Evolutionary conservation across 1,284 basidiomycete genomes (phyloP).

Genomic region (Polyporus tsugae): DNA sequence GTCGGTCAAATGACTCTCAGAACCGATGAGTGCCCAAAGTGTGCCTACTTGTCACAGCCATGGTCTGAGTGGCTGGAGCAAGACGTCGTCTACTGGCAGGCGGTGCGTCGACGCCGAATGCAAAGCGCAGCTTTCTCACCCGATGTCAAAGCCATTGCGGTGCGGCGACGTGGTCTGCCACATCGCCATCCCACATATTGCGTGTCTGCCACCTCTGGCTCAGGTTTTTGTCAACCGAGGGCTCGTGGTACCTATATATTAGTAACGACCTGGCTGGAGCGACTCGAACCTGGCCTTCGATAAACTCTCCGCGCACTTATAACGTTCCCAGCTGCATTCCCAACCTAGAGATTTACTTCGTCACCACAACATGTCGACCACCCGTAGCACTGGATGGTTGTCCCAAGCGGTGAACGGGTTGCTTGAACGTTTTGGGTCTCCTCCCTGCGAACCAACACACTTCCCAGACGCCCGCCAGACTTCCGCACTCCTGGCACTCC

Average conservation of each 20-base stretch:
- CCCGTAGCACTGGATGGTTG: not conserved
- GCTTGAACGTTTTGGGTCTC: constrained; percentile 1
- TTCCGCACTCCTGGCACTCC: constrained; percentile 6
- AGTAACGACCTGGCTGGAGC: not conserved
- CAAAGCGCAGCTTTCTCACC: not conserved
- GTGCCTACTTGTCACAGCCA: not conserved
- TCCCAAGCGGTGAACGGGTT: not conserved
- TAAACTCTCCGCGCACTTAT: not conserved
- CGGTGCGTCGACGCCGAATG: not conserved
- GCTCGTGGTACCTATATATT: not conserved
- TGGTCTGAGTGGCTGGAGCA: not conserved
- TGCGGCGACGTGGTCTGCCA: constrained; percentile 9
- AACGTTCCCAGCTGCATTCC: not conserved
- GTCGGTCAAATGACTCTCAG: not conserved
- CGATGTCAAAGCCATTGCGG: constrained; percentile 1
- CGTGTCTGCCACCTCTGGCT: not conserved
- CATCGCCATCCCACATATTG: constrained; percentile 3
- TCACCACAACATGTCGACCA: not conserved
- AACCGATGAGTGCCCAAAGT: not conserved
- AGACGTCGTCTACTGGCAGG: not conserved
- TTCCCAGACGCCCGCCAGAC: not conserved
- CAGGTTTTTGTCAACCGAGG: not conserved
- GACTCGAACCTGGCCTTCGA: not conserved
- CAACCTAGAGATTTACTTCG: not conserved
- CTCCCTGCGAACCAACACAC: not conserved